Conservation (phyloP, 768 basidiomycete genomes). For the Amanita phalloides region DNA sequence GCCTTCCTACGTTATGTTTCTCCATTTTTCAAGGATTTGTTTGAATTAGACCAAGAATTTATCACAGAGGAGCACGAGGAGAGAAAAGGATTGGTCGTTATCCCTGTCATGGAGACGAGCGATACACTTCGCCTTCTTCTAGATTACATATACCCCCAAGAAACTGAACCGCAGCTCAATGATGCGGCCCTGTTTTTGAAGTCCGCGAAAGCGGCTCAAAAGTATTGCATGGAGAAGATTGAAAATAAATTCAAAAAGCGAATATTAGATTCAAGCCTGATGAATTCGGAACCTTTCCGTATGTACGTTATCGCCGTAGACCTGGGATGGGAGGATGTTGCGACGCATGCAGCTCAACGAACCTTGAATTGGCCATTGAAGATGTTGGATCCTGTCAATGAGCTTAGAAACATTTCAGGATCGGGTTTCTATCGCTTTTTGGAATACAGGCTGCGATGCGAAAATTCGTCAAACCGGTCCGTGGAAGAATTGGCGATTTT, state of each 20-base stretch:
- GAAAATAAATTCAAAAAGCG: neutral
- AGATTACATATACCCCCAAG: constrained; percentile 1
- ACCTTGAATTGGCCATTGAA: neutral
- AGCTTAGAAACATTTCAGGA: neutral
- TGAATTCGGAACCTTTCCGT: neutral
- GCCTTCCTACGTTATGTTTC: constrained; percentile 18
- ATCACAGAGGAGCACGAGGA: neutral
- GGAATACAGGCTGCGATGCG: neutral
- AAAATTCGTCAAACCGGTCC: neutral
- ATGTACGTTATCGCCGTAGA: neutral
- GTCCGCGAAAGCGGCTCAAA: neutral
- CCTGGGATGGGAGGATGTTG: neutral
- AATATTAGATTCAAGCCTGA: neutral
- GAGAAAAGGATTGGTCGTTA: constrained; percentile 2
- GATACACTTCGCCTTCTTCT: constrained; percentile 7
- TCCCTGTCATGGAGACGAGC: constrained; percentile 8
- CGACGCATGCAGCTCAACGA: neutral
- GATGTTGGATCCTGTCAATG: neutral
- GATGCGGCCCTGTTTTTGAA: neutral
- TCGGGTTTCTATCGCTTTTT: neutral
- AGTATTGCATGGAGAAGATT: neutral
- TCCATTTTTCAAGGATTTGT: constrained; percentile 21
- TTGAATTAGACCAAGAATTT: constrained; percentile 12
- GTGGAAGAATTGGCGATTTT: neutral
- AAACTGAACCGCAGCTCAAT: neutral